Evolutionary conservation across 2,329 filamentous ascomycete species (phyloP).

Genomic region (Coleophoma cylindrospora): DNA sequence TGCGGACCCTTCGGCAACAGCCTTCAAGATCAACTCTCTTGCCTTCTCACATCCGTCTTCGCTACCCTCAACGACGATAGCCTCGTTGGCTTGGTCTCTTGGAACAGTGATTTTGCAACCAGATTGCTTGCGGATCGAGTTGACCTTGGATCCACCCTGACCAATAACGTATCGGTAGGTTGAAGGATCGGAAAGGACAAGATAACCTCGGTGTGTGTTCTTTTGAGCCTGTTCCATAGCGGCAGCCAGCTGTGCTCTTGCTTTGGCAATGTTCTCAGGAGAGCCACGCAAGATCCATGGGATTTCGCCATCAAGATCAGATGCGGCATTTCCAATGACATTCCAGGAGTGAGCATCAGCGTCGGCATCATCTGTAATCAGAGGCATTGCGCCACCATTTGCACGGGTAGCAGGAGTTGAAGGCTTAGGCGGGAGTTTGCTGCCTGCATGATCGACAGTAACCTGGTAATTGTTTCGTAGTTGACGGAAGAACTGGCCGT

Average conservation of each 20-base stretch:
- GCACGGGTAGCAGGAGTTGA: conserved; percentile 43
- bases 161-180: conserved; percentile 91
- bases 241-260: conserved; percentile 66
- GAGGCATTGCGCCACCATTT: conserved; percentile 64
- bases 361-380: conserved; percentile 81
- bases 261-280: conserved; percentile 75
- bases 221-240: conserved; percentile 69
- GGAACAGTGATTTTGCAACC: conserved; percentile 93
- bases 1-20: conserved; percentile 59
- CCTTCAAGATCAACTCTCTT: conserved; percentile 81
- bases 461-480: conserved; percentile 83
- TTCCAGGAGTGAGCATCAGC: conserved; percentile 78
- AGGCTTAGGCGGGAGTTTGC: conserved; percentile 68
- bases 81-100: conserved; percentile 71
- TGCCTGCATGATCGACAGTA: conserved; percentile 84
- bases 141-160: conserved; percentile 84
- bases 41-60: conserved; percentile 80
- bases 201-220: conserved; percentile 73
- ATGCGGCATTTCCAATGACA: conserved; percentile 58
- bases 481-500: conserved; percentile 88
- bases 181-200: conserved; percentile 82
- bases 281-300: conserved; percentile 86
- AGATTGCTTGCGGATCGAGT: conserved; percentile 85
- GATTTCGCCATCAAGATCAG: conserved; percentile 59
- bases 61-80: conserved; percentile 83